phyloP scores from a whole-genome alignment of 331 rosid species.

The Telfairia occidentalis region DNA sequence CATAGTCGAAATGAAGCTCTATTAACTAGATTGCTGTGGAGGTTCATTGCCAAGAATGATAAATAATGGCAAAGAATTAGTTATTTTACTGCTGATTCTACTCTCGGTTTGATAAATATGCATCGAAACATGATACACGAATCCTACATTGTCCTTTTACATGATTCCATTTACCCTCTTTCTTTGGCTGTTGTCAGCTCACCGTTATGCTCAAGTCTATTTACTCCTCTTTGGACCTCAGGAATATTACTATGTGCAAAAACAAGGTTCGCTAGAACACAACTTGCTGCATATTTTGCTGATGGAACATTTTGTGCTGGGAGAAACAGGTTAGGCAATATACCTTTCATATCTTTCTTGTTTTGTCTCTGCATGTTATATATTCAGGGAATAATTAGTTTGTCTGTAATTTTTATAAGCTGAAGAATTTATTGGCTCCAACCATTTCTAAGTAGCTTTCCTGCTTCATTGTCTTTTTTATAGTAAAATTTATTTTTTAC shows the following conservation, averaged over 20 bases:
- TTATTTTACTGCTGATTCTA: not conserved
- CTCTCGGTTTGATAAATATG: not conserved
- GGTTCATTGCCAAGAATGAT: not conserved
- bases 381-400: not conserved
- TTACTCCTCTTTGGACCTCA: slow-evolving; percentile 20
- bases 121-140: not conserved
- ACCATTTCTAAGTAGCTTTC: not conserved
- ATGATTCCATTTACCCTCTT: not conserved
- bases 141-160: not conserved
- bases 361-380: slow-evolving; percentile 5
- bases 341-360: not conserved
- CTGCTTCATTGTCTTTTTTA: not conserved
- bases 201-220: not conserved
- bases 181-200: not conserved
- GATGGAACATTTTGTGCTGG: slow-evolving; percentile 57
- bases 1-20: not conserved
- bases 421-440: not conserved
- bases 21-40: not conserved
- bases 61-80: not conserved
- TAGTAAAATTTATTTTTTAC: not conserved
- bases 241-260: slow-evolving; percentile 87
- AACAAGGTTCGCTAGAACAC: slow-evolving; percentile 56
- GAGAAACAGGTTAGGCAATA: slow-evolving; percentile 43
- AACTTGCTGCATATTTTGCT: slow-evolving; percentile 75
- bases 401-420: not conserved